phyloP scores from a whole-genome alignment of 768 basidiomycete genomes.

The Tulasnella sp. region DNA sequence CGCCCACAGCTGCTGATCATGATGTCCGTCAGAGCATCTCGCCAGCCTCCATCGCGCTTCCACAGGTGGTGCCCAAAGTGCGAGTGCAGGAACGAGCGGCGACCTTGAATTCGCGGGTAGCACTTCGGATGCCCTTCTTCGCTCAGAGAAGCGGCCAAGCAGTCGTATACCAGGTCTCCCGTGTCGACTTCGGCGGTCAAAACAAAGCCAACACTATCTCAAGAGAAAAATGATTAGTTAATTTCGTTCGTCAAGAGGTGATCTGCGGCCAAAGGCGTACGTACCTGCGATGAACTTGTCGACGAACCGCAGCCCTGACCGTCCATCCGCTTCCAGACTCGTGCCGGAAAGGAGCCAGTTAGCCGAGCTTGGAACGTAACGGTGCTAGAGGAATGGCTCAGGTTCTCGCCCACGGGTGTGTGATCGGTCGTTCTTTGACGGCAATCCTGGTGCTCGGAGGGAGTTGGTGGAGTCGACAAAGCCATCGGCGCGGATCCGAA shows the following conservation, averaged over 20 bases:
- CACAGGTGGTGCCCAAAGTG: constrained; percentile 28
- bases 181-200: constrained; percentile 37
- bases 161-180: constrained; percentile 40
- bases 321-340: constrained; percentile 17
- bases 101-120: constrained; percentile 33
- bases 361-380: constrained; percentile 2
- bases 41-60: neutral
- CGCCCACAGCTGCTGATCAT: too few species aligned
- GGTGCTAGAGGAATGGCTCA: neutral
- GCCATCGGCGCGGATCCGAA: too few species aligned
- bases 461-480: too few species aligned
- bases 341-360: constrained; percentile 19
- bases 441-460: too few species aligned
- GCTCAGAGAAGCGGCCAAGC: constrained; percentile 36
- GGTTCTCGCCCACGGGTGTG: too few species aligned
- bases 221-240: neutral
- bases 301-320: constrained; percentile 12
- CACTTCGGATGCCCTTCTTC: constrained; percentile 34
- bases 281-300: constrained; percentile 2
- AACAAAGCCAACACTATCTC: constrained; percentile 27
- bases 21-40: neutral
- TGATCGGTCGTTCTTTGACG: too few species aligned
- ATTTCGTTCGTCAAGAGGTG: neutral
- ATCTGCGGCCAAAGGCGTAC: neutral
- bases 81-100: constrained; percentile 30